These are phyloP conservation scores for Phytophthora fragariae DNA, from an alignment of 352 stramenopile species.

Conservation along the genomic window DNA sequence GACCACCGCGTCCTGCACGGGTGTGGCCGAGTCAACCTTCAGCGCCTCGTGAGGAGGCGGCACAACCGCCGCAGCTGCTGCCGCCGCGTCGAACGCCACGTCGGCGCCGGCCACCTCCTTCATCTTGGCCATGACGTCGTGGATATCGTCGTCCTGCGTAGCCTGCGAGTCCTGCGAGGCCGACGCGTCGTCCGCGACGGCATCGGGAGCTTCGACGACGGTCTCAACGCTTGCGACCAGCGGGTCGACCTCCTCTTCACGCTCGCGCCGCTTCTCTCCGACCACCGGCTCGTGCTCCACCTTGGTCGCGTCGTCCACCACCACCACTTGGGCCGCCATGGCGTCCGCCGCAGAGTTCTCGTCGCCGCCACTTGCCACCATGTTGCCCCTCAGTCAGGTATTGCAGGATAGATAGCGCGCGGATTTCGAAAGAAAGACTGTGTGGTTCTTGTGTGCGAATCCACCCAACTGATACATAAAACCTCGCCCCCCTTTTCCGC, in stretches of 20 bases:
- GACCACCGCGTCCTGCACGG: conserved; percentile 35
- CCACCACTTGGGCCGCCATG: conserved; percentile 14
- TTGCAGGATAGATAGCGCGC: conserved; percentile 16
- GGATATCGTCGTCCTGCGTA: conserved; percentile 66
- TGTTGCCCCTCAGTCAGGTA: conserved; percentile 12
- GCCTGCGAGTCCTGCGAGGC: conserved; percentile 50
- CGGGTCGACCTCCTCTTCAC: conserved; percentile 28
- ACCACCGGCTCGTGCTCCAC: conserved; percentile 21
- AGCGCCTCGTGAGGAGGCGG: conserved; percentile 24
- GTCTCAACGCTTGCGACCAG: conserved; percentile 40
- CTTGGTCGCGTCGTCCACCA: conserved; percentile 34
- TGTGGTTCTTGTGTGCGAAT: conserved; percentile 28
- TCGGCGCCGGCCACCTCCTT: conserved; percentile 51
- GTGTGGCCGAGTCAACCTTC: conserved; percentile 33
- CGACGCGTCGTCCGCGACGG: conserved; percentile 13
- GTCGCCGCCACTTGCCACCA: conserved; percentile 41
- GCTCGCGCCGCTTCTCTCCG: conserved; percentile 48
- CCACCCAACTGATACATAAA: conserved; percentile 49
- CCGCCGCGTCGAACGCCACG: conserved; percentile 44
- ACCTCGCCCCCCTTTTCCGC: conserved; percentile 21
- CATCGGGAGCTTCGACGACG: neutral
- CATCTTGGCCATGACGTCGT: conserved; percentile 76
- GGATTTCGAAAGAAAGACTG: conserved; percentile 44
- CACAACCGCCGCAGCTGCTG: conserved; percentile 30
- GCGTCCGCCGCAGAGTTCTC: conserved; percentile 25